Base-by-base conservation (phyloP, 2,329 filamentous ascomycete species). In the Botrytis fabae region DNA sequence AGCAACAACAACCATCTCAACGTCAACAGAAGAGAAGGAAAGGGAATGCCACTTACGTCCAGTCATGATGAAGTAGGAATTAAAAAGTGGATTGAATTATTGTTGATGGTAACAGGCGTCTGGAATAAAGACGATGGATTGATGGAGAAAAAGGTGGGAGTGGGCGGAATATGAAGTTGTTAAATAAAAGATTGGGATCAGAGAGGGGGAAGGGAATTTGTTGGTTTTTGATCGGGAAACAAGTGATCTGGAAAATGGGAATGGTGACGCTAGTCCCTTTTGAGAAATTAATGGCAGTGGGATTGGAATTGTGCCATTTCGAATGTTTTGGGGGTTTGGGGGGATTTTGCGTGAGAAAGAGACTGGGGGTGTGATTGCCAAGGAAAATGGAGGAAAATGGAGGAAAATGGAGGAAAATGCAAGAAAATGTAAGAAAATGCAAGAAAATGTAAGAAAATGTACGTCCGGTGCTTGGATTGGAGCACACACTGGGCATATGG, bases 41-140 rank as follows among this genome's bases (percentile, higher is more conserved):
- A 66, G 42, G 63, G 78, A 87, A 46, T 32, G 38, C 32, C 44
- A 69, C 86, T 86, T 83, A 86, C 86, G 86, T 84, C 86, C 86
- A 87, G 86, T 86, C 86, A 88, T 88, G 78, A 82, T 87, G 84
- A 85, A 80, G 40, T 35, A 69, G 79, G 78, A 62, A 62, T 77
- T 76, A 79, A 77, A 76, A 75, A 74, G 76, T 81, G 61, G 69
- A 64, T 70, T 46, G 72, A 74, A 71, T 77, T 69, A 72, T 69
- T 64, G 71, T 70, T 65, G 69, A 73, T 74, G 38, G 59, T 71
- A 70, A 54, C 65, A 73, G 72, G 73, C 74, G 74, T 74, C 73
- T 46, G 28, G 3, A 16, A 28, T 61, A 74, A 74, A 75, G 75
- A 73, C 63, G 51, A 57, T 28, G n/a, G 12, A 59, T 73, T 74